Base-by-base conservation (phyloP, 2,329 filamentous ascomycete genomes). In the Phialophora chinensis region DNA sequence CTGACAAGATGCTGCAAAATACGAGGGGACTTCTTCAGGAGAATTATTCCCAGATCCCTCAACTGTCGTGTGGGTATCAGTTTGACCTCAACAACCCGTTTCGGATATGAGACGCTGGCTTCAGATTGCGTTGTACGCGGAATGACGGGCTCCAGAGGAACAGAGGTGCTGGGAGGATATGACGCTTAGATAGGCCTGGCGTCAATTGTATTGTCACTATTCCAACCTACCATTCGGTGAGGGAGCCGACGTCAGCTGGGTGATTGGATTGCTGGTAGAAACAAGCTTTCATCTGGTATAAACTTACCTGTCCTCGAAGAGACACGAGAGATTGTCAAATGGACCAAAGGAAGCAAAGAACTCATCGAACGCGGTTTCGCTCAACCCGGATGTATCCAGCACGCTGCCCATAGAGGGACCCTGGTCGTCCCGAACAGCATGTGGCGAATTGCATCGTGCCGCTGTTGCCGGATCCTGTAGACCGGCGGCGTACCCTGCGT, bases 21-120 rank as follows among this genome's bases (percentile, higher is more conserved):
- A 74, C 74, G n/a, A 67, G 74, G 42, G 52, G 63, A 31, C 54
- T 76, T 4, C 67, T 75, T 14, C 66, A 73, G 63, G 57, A 70
- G 27, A 60, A 72, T 27, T 76, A 75, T 64, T 72, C 72, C 17
- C 74, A 76, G 65, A 69, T 76, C 42, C 74, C 74, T 11, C 74
- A 76, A 57, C 66, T 76, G 55, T 74, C 72, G 12, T 71, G 71
- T 55, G 73, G 73, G 1, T 69, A 64, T 47, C 70, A 71, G 60
- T 73, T 73, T 55, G 69, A 74, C 50, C 57, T 74, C 49, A 66
- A 74, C 42, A 71, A 69, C 42, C 69, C 76, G 42, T 76, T 77
- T 3, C 74, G 57, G 63, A 74, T 76, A 66, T 77, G 71, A 70
- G 7, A n/a, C 8, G 49, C 12, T 25, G 11, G 17, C 31, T 53